Evolutionary conservation across 495 filamentous ascomycete species (phyloP), one percentile per base, ranked within the genome.

Genomic region (Thozetella sp.): DNA sequence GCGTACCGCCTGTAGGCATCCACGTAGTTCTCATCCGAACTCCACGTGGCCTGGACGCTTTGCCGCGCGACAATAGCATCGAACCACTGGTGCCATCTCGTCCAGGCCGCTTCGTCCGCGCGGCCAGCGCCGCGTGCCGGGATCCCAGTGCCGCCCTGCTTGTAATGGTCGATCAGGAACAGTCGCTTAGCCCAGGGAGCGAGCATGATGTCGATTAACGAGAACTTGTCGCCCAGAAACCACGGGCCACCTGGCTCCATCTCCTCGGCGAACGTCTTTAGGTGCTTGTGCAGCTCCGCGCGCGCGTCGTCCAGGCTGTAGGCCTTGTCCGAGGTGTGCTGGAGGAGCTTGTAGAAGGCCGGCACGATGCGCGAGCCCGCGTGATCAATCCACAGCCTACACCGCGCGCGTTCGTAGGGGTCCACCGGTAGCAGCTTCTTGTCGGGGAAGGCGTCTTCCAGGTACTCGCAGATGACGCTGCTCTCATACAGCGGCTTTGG

Each of bases 161-260:
- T 92, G 60, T 86, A 91, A 56, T 89, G 77, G 67, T 92, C 87
- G 65, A 91, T 87, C 27, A 90, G 74, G 75, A 85, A 91, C 55
- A 91, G 64, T 51, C 88, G 77, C 60, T 89, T 78, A 6, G 85
- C 82, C 87, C 86, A 90, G 9, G 87, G 87, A 26, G 85, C 88
- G 4, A 89, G 67, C 61, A 85, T 81, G 24, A 90, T 73, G 70
- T 92, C 89, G 1, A 89, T 78, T 24, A 90, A 63, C 45, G 73
- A 75, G 11, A 87, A 78, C 46, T 76, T 73, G 15, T 72, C 62
- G 0, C 88, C 88, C 9, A 87, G 64, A 67, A 92, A 91, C 72
- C 82, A 90, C 0, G 86, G 88, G 1, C 87, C 88, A 9, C 53
- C 43, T 0, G 57, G 19, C 25, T 83, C 74, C 83, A 90, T 88